phyloP scores from a whole-genome alignment of 1,139 yeast species.

The Torulaspora pretoriensis region DNA sequence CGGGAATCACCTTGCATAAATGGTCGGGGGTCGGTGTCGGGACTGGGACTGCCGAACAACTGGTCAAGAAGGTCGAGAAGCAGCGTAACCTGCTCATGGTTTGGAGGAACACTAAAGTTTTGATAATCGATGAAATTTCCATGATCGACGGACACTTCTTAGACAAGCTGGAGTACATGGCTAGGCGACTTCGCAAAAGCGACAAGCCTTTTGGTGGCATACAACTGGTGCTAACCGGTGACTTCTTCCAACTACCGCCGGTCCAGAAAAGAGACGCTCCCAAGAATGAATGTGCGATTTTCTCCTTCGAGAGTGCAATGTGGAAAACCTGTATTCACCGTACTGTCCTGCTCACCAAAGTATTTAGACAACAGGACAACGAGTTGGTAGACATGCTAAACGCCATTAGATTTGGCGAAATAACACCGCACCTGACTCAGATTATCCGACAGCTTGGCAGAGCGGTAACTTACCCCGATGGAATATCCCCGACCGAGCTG shows the following conservation, averaged over 20 bases:
- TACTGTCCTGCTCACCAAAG: constrained; percentile 57
- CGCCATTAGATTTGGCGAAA: constrained; percentile 61
- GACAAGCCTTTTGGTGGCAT: constrained; percentile 72
- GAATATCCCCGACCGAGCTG: constrained; percentile 75
- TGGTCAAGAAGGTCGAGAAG: constrained; percentile 46
- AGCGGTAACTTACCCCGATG: constrained; percentile 58
- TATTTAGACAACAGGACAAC: constrained; percentile 66
- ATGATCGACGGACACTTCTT: constrained; percentile 72
- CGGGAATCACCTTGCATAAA: constrained; percentile 76
- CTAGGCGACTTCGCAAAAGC: constrained; percentile 47
- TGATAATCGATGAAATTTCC: constrained; percentile 77
- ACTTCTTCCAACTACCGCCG: constrained; percentile 84
- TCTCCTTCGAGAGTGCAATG: constrained; percentile 55
- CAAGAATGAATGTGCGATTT: constrained; percentile 39
- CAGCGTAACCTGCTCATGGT: constrained; percentile 44
- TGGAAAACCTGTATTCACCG: constrained; percentile 55
- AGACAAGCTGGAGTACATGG: constrained; percentile 61
- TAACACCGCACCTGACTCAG: constrained; percentile 44
- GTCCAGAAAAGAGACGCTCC: constrained; percentile 44
- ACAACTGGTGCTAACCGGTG: constrained; percentile 75
- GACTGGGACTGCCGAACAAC: constrained; percentile 42
- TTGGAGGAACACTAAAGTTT: constrained; percentile 60
- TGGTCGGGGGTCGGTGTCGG: constrained; percentile 81
- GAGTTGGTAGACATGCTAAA: constrained; percentile 70
- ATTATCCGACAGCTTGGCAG: constrained; percentile 51